phyloP scores from a whole-genome alignment of 345 rosid genomes.

The Mangifera indica region DNA sequence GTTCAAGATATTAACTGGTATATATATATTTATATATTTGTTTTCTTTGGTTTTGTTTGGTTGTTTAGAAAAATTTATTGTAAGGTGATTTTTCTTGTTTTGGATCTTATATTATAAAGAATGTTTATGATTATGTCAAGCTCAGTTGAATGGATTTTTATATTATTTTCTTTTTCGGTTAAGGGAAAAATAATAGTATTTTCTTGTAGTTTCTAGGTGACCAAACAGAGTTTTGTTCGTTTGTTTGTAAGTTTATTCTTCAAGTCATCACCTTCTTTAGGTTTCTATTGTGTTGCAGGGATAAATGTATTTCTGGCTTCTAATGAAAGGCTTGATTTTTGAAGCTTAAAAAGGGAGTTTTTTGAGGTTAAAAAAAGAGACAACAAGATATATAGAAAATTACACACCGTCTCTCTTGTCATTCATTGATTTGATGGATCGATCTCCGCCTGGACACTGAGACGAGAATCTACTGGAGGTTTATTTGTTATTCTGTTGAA shows the following conservation, averaged over 20 bases:
- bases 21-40: background rate
- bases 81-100: too few species aligned
- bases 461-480: conserved; percentile 16
- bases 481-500: conserved; percentile 2
- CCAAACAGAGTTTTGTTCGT: conserved; percentile 3
- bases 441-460: background rate
- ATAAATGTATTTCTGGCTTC: background rate
- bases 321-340: conserved; percentile 20
- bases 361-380: conserved; percentile 14
- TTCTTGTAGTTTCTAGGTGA: conserved; percentile 23
- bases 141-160: too few species aligned
- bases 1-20: conserved; percentile 18
- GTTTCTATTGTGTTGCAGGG: conserved; percentile 26
- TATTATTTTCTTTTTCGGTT: too few species aligned
- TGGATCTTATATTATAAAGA: too few species aligned
- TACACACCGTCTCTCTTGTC: background rate
- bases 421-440: conserved; percentile 8
- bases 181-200: background rate
- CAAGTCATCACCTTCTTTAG: conserved; percentile 7
- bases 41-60: conserved; percentile 27
- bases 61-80: conserved; percentile 16
- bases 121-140: too few species aligned
- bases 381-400: background rate
- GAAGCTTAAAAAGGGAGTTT: conserved; percentile 21
- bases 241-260: background rate